A percentile compares a stretch with the other conserved stretches of the same genome.
Evolutionary conservation across 352 stramenopile species (phyloP).

Genomic region (Phytopythium sindhum): DNA sequence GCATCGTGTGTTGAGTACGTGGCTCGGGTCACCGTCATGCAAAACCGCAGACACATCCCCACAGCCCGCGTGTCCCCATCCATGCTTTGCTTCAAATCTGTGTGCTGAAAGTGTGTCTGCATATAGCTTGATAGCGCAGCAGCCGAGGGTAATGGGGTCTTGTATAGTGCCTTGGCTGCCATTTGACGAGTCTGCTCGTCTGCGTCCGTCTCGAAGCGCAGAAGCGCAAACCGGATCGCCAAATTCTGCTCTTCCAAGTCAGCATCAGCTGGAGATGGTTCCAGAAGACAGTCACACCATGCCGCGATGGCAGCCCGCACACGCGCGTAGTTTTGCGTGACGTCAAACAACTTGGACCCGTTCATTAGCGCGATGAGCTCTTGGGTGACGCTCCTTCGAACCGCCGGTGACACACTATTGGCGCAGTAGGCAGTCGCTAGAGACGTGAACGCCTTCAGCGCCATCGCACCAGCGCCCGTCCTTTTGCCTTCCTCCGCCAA

Average conservation of each 20-base stretch:
- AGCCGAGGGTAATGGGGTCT: conserved; percentile 36
- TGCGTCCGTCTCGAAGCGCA: conserved; percentile 34
- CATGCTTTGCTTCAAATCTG: conserved; percentile 43
- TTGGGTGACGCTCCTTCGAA: conserved; percentile 35
- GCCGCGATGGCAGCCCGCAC: conserved; percentile 53
- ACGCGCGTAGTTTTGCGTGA: conserved; percentile 53
- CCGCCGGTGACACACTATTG: conserved; percentile 14
- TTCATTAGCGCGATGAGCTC: conserved; percentile 57
- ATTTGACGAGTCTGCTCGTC: conserved; percentile 43
- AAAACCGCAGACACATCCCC: conserved; percentile 54
- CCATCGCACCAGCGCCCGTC: conserved; percentile 47
- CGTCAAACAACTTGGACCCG: conserved; percentile 58
- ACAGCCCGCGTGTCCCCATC: conserved; percentile 22
- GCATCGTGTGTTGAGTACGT: conserved; percentile 12
- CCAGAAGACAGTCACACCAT: conserved; percentile 53
- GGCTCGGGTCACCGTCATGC: conserved; percentile 40
- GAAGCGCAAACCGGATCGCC: conserved; percentile 55
- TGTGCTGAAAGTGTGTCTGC: conserved; percentile 17
- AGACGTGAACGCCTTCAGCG: conserved; percentile 59
- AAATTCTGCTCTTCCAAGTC: conserved; percentile 23
- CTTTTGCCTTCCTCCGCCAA: conserved; percentile 50
- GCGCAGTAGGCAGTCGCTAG: conserved; percentile 40
- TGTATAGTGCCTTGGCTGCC: conserved; percentile 38
- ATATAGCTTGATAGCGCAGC: conserved; percentile 26
- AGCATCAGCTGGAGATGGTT: conserved; percentile 1